A percentile compares a stretch with the other conserved stretches of the same genome.
These are phyloP conservation scores for Melastoma malabathricum DNA, from an alignment of 345 rosid genomes.

Conservation along the genomic window DNA sequence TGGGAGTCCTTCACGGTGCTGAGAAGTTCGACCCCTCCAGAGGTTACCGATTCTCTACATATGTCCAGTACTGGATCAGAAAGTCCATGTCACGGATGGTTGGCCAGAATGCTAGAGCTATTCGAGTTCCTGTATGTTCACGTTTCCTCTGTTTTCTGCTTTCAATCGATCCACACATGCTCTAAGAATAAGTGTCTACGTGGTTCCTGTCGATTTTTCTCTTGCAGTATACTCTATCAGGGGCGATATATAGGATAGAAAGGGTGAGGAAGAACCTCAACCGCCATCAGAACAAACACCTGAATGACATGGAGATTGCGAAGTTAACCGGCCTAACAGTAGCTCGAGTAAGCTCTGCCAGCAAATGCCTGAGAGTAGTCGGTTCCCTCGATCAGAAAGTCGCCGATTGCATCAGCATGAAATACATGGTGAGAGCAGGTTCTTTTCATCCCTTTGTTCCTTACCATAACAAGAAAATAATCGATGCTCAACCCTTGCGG, in stretches of 20 bases:
- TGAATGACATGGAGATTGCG: slow-evolving; percentile 49
- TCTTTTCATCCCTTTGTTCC: neutral
- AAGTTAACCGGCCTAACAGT: slow-evolving; percentile 45
- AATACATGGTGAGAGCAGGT: slow-evolving; percentile 38
- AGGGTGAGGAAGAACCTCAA: slow-evolving; percentile 51
- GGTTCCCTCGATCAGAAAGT: slow-evolving; percentile 63
- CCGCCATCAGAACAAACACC: slow-evolving; percentile 35
- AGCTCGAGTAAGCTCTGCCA: slow-evolving; percentile 58
- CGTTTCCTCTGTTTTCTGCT: slow-evolving; percentile 1
- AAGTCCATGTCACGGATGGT: slow-evolving; percentile 57
- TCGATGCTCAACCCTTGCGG: neutral
- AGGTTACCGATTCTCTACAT: slow-evolving; percentile 78
- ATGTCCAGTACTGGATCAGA: slow-evolving; percentile 78
- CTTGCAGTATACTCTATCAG: slow-evolving; percentile 31
- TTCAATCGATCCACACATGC: too few species aligned
- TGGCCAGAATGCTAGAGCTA: slow-evolving; percentile 45
- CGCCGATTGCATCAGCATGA: slow-evolving; percentile 32
- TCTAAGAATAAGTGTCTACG: slow-evolving; percentile 1
- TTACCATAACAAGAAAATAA: neutral
- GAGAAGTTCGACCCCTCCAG: slow-evolving; percentile 70
- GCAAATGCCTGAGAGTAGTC: slow-evolving; percentile 55
- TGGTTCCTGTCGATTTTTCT: slow-evolving; percentile 2
- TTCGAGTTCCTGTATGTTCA: slow-evolving; percentile 49
- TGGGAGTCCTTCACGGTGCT: slow-evolving; percentile 78
- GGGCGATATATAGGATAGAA: slow-evolving; percentile 39